Evolutionary conservation across 2,329 filamentous ascomycete species (phyloP), one percentile per base, ranked within the genome.

Genomic region (Rutstroemia sp.): DNA sequence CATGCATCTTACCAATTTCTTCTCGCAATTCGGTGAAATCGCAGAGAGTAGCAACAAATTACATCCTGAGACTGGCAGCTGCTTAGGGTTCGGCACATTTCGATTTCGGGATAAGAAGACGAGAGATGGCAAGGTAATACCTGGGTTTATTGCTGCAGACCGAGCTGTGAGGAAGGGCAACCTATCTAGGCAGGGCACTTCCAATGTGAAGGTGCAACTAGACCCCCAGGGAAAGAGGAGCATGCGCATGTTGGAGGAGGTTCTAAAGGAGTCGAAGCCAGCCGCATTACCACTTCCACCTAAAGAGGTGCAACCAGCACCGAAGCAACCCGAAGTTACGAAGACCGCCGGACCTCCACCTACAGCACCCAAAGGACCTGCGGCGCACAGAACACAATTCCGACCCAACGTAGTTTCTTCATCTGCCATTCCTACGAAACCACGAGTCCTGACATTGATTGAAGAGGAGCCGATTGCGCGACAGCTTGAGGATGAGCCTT

Each of bases 31-130:
- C 73, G 91, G 91, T 53, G 89, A 96, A 57, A 92, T 99, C 61
- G 87, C 87, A 46, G 88, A 92, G 67, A 87, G 95, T 65, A 91
- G 89, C 67, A 96, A 96, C 68, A 92, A 95, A 70, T 92, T 95
- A 67, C 91, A 99, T 71, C 94, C 94, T 8, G 87, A 92, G 57
- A 97, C 92, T 12, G 94, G 94, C 17, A 94, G 89, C 67, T 95
- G 95, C 68, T 80, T 99, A 12, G 94, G 94, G 12, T 92, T 99
- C 69, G 95, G 89, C 62, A 89, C 90, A 16, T 90, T 99, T 68
- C 85, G 87, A 58, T 99, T 95, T 71, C 85, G 87, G 66, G 92
- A 97, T 69, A 76, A 79, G 2, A 79, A 82, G 74, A 45, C 51
- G 5, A 67, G 63, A 38, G 64, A 62, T 8, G 58, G 45, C 6